Evolutionary conservation across 352 stramenopile species (phyloP), one percentile per base, ranked within the genome.

Genomic region (Elongisporangium senticosum): DNA sequence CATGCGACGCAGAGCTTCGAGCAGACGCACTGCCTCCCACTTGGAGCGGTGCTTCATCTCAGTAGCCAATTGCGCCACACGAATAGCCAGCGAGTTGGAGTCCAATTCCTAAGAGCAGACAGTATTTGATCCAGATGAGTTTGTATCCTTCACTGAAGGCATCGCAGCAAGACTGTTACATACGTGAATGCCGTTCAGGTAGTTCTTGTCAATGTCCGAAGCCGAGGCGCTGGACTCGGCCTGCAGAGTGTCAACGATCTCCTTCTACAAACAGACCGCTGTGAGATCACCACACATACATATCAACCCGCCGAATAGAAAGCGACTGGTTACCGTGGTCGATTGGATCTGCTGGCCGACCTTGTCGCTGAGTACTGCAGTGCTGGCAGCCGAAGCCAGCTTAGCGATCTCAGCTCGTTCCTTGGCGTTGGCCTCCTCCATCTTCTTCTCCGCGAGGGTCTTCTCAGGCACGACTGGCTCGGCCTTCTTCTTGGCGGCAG

Each of bases 1-100:
- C 83, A 93, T 91, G 56, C 77, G 79, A 8, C 75, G 76, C 51
- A 93, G 63, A 17, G 83, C 82, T 55, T 93, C 83, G 21, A 90
- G 55, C 40, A 93, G 57, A 48, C 81, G 78, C 49, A 89, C 77
- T 24, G 83, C 80, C 62, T 93, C 83, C 83, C 83, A 93, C 63
- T 93, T 90, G 17, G 83, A 86, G 19, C 83, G 83, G 68, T 93
- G 79, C 78, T 93, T 93, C 83, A 93, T 93, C 68, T 93, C 83
- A 4, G 81, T 91, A 55, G 81, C 76, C 20, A 93, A 58, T 56
- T 93, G 83, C 2, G 83, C 81, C 21, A 93, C 79, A 24, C 83
- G 83, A 52, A 93, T 83, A 8, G 79, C 75, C n/a, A 93, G 61
- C 48, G 75, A 70, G 50, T 87, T 84, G 19, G 79, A 61, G 53